phyloP scores from a whole-genome alignment of 1,284 basidiomycete species.

The Ceratobasidium sp. region DNA sequence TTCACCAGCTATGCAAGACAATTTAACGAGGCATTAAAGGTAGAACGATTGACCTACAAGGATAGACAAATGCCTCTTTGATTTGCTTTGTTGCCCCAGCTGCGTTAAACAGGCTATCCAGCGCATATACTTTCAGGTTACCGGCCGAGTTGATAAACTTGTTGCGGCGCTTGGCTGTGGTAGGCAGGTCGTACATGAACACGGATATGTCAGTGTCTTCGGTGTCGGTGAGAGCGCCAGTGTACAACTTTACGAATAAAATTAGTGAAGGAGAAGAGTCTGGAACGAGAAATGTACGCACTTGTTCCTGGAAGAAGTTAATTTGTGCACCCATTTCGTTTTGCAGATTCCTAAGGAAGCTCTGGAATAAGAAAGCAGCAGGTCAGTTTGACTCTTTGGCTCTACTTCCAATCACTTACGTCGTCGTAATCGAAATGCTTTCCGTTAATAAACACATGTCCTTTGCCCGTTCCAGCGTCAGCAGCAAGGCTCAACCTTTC shows the following conservation, averaged over 20 bases:
- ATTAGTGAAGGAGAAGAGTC: conserved; percentile 36
- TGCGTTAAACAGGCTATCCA: conserved; percentile 55
- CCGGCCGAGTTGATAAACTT: conserved; percentile 68
- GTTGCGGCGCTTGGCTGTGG: conserved; percentile 75
- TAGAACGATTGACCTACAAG: conserved; percentile 58
- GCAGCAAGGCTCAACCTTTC: conserved; percentile 59
- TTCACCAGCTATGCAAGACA: conserved; percentile 43
- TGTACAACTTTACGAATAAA: conserved; percentile 65
- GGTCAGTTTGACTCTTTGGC: background rate
- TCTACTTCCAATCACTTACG: conserved; percentile 59
- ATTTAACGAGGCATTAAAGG: no score
- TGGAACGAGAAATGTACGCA: conserved; percentile 47
- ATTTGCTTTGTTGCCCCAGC: conserved; percentile 42
- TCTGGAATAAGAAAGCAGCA: conserved; percentile 57
- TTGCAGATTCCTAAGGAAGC: conserved; percentile 73
- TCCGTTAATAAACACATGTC: conserved; percentile 89
- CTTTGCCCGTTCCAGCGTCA: conserved; percentile 49
- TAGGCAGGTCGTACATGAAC: conserved; percentile 91
- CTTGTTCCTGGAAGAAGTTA: conserved; percentile 77
- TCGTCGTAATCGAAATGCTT: conserved; percentile 77
- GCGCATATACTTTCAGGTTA: conserved; percentile 61
- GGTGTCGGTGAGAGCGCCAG: conserved; percentile 68
- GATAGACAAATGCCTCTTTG: conserved; percentile 68
- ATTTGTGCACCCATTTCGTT: conserved; percentile 69
- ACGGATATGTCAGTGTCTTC: conserved; percentile 62